Evolutionary conservation across 345 rosid species (phyloP).

Genomic region (Tarenaya hassleriana): DNA sequence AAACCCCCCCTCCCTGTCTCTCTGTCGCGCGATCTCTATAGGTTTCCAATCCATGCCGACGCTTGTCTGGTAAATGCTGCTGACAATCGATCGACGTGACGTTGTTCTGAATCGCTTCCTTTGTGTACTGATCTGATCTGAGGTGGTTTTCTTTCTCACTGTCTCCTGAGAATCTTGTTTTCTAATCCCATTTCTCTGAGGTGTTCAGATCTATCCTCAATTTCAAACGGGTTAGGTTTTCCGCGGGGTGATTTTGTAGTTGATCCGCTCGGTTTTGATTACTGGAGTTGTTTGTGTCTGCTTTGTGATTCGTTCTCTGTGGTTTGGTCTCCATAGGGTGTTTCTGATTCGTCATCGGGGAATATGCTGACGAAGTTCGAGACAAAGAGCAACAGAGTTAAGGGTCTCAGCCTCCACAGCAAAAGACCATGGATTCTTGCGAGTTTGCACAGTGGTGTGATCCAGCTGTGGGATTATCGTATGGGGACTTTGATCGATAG

Average conservation of each 20-base stretch:
- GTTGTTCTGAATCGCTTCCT: slow-evolving; percentile 20
- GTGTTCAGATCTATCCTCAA: slow-evolving; percentile 10
- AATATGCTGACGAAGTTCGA: slow-evolving; percentile 95
- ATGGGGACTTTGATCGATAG: slow-evolving; percentile 93
- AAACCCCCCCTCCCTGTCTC: too few species aligned
- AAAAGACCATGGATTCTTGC: slow-evolving; percentile 99
- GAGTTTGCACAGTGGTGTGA: slow-evolving; percentile 96
- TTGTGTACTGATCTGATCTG: slow-evolving; percentile 35
- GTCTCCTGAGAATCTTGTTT: slow-evolving; percentile 10
- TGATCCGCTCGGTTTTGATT: slow-evolving; percentile 1
- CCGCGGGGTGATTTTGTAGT: background rate
- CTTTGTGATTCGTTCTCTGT: slow-evolving; percentile 11
- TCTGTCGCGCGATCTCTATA: too few species aligned
- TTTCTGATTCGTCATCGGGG: slow-evolving; percentile 21
- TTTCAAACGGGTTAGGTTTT: background rate
- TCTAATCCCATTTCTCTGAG: background rate
- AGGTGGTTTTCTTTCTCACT: slow-evolving; percentile 31
- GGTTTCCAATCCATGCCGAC: too few species aligned
- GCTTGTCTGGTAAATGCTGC: slow-evolving; percentile 20
- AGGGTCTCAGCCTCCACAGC: slow-evolving; percentile 91
- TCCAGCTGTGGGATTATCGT: slow-evolving; percentile 99
- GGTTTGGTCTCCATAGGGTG: slow-evolving; percentile 27
- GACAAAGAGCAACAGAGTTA: slow-evolving; percentile 97
- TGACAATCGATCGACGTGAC: slow-evolving; percentile 17
- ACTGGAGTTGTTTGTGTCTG: slow-evolving; percentile 11